Percentiles rank a stretch among this genome's conserved stretches.
phyloP scores from a whole-genome alignment of 2,329 filamentous ascomycete species.

The Paracorniculantispora psalliotae region DNA sequence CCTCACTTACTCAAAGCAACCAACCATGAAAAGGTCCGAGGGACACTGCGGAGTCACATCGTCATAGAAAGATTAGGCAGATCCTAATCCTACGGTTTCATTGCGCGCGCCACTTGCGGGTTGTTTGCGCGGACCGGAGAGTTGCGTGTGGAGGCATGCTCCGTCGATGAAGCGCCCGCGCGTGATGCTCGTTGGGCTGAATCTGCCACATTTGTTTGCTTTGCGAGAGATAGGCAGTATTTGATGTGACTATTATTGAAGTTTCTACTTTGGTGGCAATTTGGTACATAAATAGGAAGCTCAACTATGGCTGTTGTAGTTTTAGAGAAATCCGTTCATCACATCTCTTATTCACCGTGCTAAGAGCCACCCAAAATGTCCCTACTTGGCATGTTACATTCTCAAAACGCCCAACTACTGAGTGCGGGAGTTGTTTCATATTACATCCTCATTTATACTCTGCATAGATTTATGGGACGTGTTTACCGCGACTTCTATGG shows the following conservation, averaged over 20 bases:
- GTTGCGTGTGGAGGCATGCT: too few species aligned
- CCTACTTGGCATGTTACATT: not conserved
- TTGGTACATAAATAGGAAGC: not conserved
- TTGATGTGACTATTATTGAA: not conserved
- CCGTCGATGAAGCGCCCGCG: too few species aligned
- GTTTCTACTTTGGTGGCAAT: not conserved
- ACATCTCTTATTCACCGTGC: not conserved
- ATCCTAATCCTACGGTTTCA: too few species aligned
- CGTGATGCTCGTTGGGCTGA: too few species aligned
- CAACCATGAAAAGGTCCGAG: too few species aligned
- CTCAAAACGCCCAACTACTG: not conserved
- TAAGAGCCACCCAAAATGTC: not conserved
- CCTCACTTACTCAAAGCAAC: too few species aligned
- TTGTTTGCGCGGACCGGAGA: too few species aligned
- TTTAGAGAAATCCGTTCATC: not conserved
- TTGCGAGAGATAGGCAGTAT: not conserved
- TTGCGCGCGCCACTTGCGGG: too few species aligned
- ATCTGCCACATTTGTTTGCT: too few species aligned
- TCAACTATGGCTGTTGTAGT: not conserved
- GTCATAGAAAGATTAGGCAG: too few species aligned
- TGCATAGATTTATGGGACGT: not conserved
- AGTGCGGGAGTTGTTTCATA: not conserved
- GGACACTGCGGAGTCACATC: too few species aligned
- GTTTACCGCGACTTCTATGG: not conserved
- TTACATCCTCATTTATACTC: not conserved